phyloP scores from a whole-genome alignment of 2,329 filamentous ascomycete species.

The Colletotrichum graminicola region DNA sequence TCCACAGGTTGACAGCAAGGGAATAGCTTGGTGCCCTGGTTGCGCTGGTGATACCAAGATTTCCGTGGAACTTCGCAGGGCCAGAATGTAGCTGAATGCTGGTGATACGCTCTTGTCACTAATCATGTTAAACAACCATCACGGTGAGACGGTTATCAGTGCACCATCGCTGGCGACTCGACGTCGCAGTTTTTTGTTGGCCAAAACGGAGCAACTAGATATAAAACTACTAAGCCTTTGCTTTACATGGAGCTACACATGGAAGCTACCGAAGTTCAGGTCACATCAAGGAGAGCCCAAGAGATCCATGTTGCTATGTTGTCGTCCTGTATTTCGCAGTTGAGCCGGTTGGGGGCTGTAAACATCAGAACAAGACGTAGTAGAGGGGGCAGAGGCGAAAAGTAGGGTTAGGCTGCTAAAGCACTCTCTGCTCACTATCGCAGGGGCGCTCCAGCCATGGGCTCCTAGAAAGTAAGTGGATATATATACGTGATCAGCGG shows the following conservation, averaged over 20 bases:
- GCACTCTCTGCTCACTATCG: neutral
- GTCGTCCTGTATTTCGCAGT: neutral
- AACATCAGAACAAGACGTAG: neutral
- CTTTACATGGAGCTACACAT: neutral
- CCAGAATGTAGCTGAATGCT: neutral
- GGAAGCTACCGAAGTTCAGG: neutral
- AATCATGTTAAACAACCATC: neutral
- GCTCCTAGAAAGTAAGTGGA: slow-evolving; percentile 8
- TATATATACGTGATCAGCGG: slow-evolving; percentile 17
- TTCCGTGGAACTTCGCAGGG: neutral
- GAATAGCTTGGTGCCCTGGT: too few relatives aligned
- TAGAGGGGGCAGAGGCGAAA: neutral
- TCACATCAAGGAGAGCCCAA: neutral
- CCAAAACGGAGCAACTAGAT: neutral
- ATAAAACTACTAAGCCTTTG: neutral
- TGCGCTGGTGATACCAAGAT: neutral
- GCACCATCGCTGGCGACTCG: neutral
- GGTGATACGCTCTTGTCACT: neutral
- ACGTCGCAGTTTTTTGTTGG: too few relatives aligned
- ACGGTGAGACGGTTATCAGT: neutral
- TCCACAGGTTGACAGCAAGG: neutral
- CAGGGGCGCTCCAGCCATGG: neutral
- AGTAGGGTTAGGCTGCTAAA: neutral
- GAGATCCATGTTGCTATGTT: neutral
- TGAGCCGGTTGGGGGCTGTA: too few relatives aligned